These are phyloP conservation scores for Erythrophleum ivorense DNA, from an alignment of 331 rosid species.

Conservation along the genomic window DNA sequence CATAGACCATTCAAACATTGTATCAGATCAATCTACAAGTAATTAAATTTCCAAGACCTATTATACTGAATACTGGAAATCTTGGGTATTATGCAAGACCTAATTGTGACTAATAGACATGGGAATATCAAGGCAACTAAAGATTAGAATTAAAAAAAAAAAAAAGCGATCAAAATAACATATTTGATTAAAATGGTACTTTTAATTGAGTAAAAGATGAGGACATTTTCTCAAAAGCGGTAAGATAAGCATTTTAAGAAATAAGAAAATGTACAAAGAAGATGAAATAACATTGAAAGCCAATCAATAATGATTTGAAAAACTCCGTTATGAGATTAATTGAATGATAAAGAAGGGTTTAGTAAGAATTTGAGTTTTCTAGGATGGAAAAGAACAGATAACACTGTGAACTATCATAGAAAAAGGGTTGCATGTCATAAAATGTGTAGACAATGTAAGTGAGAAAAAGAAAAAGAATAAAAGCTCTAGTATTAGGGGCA, in stretches of 20 bases:
- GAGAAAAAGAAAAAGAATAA: not conserved
- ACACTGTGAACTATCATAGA: not conserved
- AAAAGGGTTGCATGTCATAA: conserved; percentile 11
- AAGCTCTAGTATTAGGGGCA: not conserved
- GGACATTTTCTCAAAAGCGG: conserved; percentile 14
- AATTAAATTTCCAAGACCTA: not conserved
- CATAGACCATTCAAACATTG: conserved; percentile 4
- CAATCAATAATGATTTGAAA: conserved; percentile 12
- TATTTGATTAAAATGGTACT: not conserved
- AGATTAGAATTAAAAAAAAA: not conserved
- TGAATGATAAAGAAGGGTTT: not conserved
- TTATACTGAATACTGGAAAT: conserved; percentile 8
- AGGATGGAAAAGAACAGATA: not conserved
- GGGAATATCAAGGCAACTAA: not conserved
- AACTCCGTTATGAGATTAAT: not conserved
- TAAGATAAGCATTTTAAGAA: conserved; percentile 6
- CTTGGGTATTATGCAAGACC: conserved; percentile 12
- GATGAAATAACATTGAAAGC: not conserved
- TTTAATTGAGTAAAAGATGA: not conserved
- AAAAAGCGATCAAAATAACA: conserved; percentile 5
- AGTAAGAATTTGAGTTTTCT: conserved; percentile 10
- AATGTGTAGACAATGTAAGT: conserved; percentile 7
- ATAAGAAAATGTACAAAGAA: not conserved
- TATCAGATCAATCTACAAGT: conserved; percentile 13
- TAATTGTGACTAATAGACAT: not conserved